Evolutionary conservation across 306 rosid genomes (phyloP), one percentile per base, ranked within the genome.

Genomic region (Biancaea sappan): DNA sequence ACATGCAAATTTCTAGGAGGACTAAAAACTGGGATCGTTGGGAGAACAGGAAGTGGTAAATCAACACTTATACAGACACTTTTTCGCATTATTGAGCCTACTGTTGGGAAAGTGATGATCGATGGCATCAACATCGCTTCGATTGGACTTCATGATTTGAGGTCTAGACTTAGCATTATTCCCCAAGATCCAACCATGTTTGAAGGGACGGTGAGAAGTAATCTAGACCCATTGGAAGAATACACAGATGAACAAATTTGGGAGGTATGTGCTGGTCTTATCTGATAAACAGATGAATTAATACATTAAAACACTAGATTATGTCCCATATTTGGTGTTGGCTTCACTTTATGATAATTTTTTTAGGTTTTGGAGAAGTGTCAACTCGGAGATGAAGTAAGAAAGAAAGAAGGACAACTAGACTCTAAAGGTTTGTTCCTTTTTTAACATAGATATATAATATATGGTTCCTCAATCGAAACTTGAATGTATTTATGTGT

Each of bases 131-230:
- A 89, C 84, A 89, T 91, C 71, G 75, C 84, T 6, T 74, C 80
- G 0, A 81, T 91, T 19, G 98, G 98, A 66, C 84, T 94, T 73
- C 96, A 91, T 63, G 92, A 94, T 88, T 77, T 94, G 81, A 77
- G 94, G 73, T 88, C 83, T 68, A 88, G 84, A 84, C 82, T 91
- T 31, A 91, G 97, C 80, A 91, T 94, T 51, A 94, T 94, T 71
- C 97, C 98, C 71, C 97, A 91, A 65, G 97, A 94, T 63, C 97
- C 98, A 66, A 94, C 98, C 67, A 94, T 94, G 98, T 91, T 94
- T 73, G 97, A 88, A 82, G 97, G 98, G 43, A 89, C 98, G 2
- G 86, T 91, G 48, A 84, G 98, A 84, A 94, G 79, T 76, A 94
- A 91, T 62, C 71, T 91, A 16, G 97, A 94, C 69, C 96, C 97